These are phyloP conservation scores for Penicillium bialowiezense DNA, from an alignment of 495 filamentous ascomycete genomes.

Conservation along the genomic window DNA sequence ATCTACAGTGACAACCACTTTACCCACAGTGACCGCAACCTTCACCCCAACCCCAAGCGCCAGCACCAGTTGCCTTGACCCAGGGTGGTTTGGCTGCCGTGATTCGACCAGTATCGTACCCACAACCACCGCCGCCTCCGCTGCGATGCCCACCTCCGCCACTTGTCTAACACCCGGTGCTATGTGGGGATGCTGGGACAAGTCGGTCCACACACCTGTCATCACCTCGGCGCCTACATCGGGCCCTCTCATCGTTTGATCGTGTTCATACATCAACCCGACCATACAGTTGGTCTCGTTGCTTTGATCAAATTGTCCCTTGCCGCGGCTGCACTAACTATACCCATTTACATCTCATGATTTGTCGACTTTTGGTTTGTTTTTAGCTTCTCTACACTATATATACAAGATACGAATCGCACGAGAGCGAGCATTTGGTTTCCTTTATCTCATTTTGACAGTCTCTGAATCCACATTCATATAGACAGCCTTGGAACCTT, in stretches of 20 bases:
- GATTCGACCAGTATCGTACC: conserved; percentile 49
- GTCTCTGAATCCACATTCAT: too few species aligned
- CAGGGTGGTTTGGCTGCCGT: conserved; percentile 71
- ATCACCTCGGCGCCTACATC: background rate
- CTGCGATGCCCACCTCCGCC: background rate
- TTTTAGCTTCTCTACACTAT: background rate
- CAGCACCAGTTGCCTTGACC: conserved; percentile 53
- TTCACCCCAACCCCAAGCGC: too few species aligned
- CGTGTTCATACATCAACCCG: background rate
- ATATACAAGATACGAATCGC: conserved; percentile 3
- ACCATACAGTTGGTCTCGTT: too few species aligned
- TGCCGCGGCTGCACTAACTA: background rate
- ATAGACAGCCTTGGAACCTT: too few species aligned
- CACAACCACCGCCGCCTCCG: background rate
- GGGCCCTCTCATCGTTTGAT: background rate
- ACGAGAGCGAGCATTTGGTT: conserved; percentile 2
- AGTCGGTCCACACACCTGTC: background rate
- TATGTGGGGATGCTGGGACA: background rate
- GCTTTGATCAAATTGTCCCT: background rate
- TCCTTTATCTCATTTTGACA: too few species aligned
- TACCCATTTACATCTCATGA: conserved; percentile 3
- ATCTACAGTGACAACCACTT: conserved; percentile 20
- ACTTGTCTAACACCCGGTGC: background rate
- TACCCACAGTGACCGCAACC: conserved; percentile 22
- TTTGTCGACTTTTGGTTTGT: background rate